phyloP scores from a whole-genome alignment of 192 early-diverging fungal genomes.

The Coemansia sp. region DNA sequence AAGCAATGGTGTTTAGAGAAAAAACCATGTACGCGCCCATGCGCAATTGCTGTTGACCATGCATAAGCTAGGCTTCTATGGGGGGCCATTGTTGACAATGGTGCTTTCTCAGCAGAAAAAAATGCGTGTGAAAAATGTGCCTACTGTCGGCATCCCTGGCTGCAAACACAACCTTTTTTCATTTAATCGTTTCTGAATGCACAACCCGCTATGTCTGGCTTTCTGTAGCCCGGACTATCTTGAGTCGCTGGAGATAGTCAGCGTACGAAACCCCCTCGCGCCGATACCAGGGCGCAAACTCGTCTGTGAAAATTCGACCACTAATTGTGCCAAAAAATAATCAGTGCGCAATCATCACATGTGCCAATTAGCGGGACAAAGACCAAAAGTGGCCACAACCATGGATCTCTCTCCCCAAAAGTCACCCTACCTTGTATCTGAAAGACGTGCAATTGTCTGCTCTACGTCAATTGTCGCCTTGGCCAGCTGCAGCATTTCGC shows the following conservation, averaged over 20 bases:
- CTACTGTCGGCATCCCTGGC: background rate
- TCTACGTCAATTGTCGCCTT: conserved; percentile 20
- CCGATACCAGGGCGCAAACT: conserved; percentile 45
- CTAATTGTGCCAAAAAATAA: conserved; percentile 18
- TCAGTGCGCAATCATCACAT: conserved; percentile 1
- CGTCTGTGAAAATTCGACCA: conserved; percentile 40
- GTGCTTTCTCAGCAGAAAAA: background rate
- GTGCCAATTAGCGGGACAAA: conserved; percentile 9
- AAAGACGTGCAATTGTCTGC: conserved; percentile 21
- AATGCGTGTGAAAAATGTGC: background rate
- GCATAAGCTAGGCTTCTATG: too few relatives aligned
- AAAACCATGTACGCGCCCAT: too few relatives aligned
- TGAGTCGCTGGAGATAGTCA: conserved; percentile 43
- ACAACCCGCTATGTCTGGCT: background rate
- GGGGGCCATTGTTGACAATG: background rate
- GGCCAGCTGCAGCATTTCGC: conserved; percentile 7
- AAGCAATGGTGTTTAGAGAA: too few relatives aligned
- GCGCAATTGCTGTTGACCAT: too few relatives aligned
- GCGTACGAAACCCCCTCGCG: conserved; percentile 37
- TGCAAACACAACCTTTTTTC: background rate
- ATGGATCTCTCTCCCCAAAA: background rate
- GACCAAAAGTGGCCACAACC: background rate
- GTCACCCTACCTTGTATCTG: conserved; percentile 29
- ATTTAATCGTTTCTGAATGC: conserved; percentile 4
- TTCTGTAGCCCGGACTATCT: conserved; percentile 41